These are phyloP conservation scores for Acacia concinna DNA, from an alignment of 331 rosid genomes.

Conservation along the genomic window DNA sequence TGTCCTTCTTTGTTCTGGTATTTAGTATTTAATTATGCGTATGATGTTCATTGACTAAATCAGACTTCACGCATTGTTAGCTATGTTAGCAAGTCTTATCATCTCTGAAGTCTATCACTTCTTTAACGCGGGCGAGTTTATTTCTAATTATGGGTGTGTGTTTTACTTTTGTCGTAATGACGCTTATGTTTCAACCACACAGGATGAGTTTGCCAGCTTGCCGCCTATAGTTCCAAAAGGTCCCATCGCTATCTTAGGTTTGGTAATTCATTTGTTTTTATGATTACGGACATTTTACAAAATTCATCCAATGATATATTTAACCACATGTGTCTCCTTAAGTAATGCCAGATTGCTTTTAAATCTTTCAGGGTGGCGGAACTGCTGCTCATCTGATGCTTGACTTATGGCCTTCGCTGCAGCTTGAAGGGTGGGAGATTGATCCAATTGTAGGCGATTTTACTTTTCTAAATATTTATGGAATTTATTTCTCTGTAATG, in stretches of 20 bases:
- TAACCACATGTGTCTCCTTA: slow-evolving; percentile 3
- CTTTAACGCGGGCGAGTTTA: neutral
- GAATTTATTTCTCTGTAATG: neutral
- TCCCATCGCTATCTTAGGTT: slow-evolving; percentile 88
- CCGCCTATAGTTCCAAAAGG: slow-evolving; percentile 89
- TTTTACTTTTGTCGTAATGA: neutral
- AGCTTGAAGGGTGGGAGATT: slow-evolving; percentile 97
- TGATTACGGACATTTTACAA: slow-evolving; percentile 10
- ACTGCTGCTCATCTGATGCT: slow-evolving; percentile 94
- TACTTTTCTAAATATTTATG: slow-evolving; percentile 24
- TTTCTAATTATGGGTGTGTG: neutral
- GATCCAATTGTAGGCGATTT: slow-evolving; percentile 68
- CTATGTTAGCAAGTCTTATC: neutral
- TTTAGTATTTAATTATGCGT: neutral
- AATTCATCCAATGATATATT: slow-evolving; percentile 20
- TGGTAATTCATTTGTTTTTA: slow-evolving; percentile 59
- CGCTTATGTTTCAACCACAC: slow-evolving; percentile 35
- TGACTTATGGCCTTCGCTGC: slow-evolving; percentile 84
- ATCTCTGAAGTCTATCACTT: neutral
- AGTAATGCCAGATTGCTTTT: slow-evolving; percentile 20
- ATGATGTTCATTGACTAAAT: neutral
- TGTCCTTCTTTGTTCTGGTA: neutral
- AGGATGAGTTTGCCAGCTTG: slow-evolving; percentile 94
- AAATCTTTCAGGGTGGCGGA: slow-evolving; percentile 81
- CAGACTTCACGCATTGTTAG: neutral